Evolutionary conservation across 2,329 filamentous ascomycete species (phyloP), one percentile per base, ranked within the genome.

Genomic region (Penicillium sp.): DNA sequence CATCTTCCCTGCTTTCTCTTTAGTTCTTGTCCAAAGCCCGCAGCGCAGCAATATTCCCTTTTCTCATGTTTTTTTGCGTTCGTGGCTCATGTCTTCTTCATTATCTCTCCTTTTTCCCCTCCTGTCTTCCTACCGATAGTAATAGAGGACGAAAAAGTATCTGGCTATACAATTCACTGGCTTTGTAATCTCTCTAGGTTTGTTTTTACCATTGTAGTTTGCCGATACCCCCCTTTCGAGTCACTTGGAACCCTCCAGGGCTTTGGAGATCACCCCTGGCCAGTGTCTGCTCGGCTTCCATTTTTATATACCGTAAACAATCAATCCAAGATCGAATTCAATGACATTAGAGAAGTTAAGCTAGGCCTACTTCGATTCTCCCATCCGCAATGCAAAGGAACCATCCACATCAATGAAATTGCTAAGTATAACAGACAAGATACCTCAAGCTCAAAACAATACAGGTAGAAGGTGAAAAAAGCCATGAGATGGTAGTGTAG

Each of bases 1-100:
- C 54, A 43, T 59, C 54, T 58, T 56, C 54, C 58, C 55, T 60
- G 61, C 56, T 62, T 60, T 58, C 58, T 62, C 59, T 57, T 39
- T 56, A 55, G 49, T 50, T 52, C 65, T 64, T 64, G 66, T 64
- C 67, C 63, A 69, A 67, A 70, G 63, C 69, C 63, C 69, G 65
- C 70, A 72, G 67, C 69, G 68, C 70, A 70, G 68, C 70, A 72
- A 73, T 68, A 73, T 71, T 73, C 70, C 70, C 70, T 72, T 67
- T 72, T 68, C 68, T 66, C 64, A 49, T 68, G 64, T 65, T 59
- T 65, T 67, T 64, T 60, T 65, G 59, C 63, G 60, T 65, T 48
- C 42, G 34, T 59, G 49, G 47, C 58, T 54, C 50, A 53, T 62
- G 59, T 64, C 56, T 62, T 56, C 54, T 66, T 34, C 27, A 58